Evolutionary conservation across 805 yeast species (phyloP), one percentile per base, ranked within the genome.

Genomic region (Metschnikowia borealis): DNA sequence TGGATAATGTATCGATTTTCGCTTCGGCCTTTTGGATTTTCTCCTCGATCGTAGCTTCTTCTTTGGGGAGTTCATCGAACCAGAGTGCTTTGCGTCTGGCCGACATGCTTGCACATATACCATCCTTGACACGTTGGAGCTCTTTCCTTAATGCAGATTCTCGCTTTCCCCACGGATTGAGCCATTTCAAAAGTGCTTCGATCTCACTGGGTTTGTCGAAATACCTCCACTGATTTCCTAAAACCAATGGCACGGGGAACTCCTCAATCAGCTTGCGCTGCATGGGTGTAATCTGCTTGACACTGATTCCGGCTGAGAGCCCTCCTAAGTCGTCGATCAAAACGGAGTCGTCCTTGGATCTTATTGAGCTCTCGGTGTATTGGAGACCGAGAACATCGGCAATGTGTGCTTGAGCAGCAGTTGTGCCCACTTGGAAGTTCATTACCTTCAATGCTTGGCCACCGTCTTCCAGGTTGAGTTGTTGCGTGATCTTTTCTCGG

Each of bases 231-330:
- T 80, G 79, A 5, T 66, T 53, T 1, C 78, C 72, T 13, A 75
- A 66, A 8, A 83, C 56, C 20, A 88, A 62, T 5, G 82, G 78
- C 49, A 76, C 80, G 1, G 84, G 80, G 1, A 74, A 69, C 61
- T 88, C 96, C 58, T 86, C 95, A 20, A 85, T 67, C 14, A 81
- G 57, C 61, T 87, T 89, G 42, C 88, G 70, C 60, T 85, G 83
- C 26, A 71, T 50, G 1, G 77, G 69, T 0, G 64, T 51, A 23
- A 73, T 62, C 10, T 53, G 50, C 34, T 44, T 40, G 41, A 65
- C 61, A 39, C 52, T 53, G 35, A 29, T 39, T 21, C 46, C 54
- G 14, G 48, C 41, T 6, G 60, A 54, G 11, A 56, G 29, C 1
- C 59, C 62, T 5, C 59, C 58, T 6, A 51, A 15, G 3, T 49